Percentiles rank a stretch among this genome's conserved stretches.
These are phyloP conservation scores for Casuarina glauca DNA, from an alignment of 306 rosid species.

Conservation along the genomic window DNA sequence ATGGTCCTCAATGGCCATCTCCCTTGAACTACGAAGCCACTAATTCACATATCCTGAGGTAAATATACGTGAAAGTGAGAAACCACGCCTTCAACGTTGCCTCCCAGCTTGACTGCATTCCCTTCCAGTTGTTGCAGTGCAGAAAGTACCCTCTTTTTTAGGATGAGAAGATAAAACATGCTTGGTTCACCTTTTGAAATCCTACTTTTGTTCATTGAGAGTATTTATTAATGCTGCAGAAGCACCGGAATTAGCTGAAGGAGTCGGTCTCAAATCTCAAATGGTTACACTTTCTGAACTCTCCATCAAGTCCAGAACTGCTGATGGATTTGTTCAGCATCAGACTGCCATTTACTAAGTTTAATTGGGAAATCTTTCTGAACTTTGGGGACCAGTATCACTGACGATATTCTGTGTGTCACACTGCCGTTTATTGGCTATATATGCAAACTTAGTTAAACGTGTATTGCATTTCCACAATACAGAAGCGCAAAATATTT, in stretches of 20 bases:
- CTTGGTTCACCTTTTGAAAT: constrained; percentile 8
- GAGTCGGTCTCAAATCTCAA: constrained; percentile 25
- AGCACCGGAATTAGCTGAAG: background rate
- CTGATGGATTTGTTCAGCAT: background rate
- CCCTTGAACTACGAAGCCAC: constrained; percentile 22
- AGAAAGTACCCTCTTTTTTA: background rate
- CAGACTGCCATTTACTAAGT: no score
- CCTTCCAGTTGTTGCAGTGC: constrained; percentile 5
- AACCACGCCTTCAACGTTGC: constrained; percentile 19
- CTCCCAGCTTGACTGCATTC: constrained; percentile 23
- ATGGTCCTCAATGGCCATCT: constrained; percentile 22
- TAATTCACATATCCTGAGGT: constrained; percentile 16
- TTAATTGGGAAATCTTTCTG: background rate
- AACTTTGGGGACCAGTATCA: no score
- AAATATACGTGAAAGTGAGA: background rate
- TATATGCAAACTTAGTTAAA: no score
- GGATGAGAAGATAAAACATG: background rate
- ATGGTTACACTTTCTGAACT: background rate
- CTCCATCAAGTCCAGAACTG: background rate
- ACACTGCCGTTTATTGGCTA: no score
- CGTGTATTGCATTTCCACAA: background rate
- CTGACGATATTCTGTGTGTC: no score
- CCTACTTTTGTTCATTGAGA: constrained; percentile 1
- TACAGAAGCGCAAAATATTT: background rate
- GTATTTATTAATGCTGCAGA: constrained; percentile 14